These are phyloP conservation scores for Penicillium oxalicum DNA, from an alignment of 2,329 filamentous ascomycete species.

Conservation along the genomic window DNA sequence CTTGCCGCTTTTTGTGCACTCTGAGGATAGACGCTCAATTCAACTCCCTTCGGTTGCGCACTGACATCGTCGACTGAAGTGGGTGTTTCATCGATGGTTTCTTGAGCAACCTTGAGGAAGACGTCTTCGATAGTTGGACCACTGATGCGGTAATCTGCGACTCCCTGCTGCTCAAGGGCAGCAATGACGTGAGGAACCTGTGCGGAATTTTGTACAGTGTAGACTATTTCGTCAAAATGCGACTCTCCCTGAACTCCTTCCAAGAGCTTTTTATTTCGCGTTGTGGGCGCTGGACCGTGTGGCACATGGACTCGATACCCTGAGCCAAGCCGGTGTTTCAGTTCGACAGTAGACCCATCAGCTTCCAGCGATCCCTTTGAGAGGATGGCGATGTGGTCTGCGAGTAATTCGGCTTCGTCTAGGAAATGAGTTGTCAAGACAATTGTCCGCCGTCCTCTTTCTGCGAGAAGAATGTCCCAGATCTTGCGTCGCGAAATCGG, in stretches of 20 bases:
- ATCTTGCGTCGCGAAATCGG: conserved; percentile 81
- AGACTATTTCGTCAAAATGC: conserved; percentile 66
- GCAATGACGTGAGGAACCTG: conserved; percentile 67
- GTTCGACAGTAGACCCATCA: conserved; percentile 74
- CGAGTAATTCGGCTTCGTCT: conserved; percentile 84
- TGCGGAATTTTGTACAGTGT: conserved; percentile 62
- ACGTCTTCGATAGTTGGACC: conserved; percentile 91
- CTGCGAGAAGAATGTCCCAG: conserved; percentile 86
- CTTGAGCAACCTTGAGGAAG: conserved; percentile 78
- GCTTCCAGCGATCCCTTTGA: conserved; percentile 79
- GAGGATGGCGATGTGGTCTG: conserved; percentile 81
- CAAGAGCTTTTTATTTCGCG: conserved; percentile 44
- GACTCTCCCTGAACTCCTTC: conserved; percentile 53
- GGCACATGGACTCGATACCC: conserved; percentile 78
- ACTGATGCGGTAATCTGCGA: conserved; percentile 75
- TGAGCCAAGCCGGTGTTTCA: conserved; percentile 75
- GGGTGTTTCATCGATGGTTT: conserved; percentile 47
- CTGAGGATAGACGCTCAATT: too few species aligned
- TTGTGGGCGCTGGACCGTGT: conserved; percentile 48
- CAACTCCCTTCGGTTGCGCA: background rate
- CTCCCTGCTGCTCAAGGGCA: conserved; percentile 58
- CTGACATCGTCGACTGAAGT: background rate
- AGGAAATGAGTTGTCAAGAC: conserved; percentile 89
- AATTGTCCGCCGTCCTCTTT: conserved; percentile 74
- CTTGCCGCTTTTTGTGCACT: background rate